A percentile compares a stretch with the other conserved stretches of the same genome.
Conservation (phyloP, 2,329 filamentous ascomycete species). For the Sarocladium strictum region DNA sequence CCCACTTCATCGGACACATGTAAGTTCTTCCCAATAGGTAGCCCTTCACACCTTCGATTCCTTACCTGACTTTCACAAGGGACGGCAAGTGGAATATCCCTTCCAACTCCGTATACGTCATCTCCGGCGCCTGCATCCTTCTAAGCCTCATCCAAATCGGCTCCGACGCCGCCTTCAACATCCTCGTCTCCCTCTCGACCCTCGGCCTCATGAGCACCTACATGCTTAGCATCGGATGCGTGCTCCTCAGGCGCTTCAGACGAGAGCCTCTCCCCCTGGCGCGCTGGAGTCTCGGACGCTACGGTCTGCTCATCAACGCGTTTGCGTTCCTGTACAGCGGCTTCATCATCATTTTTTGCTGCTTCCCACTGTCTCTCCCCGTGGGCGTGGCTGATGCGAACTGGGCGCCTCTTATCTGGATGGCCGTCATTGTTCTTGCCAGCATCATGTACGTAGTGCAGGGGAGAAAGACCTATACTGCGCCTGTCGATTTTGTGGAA, state of each 20-base stretch:
- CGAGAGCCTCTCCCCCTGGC: slow-evolving; percentile 14
- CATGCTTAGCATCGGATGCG: slow-evolving; percentile 39
- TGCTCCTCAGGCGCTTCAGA: slow-evolving; percentile 36
- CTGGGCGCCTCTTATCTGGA: too few relatives aligned
- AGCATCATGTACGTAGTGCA: too few relatives aligned
- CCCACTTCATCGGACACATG: background rate
- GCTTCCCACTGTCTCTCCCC: too few relatives aligned
- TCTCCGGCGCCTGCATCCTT: slow-evolving; percentile 20
- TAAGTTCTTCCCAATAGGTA: too few relatives aligned
- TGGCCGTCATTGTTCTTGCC: too few relatives aligned
- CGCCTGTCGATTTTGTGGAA: too few relatives aligned
- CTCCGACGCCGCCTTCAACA: slow-evolving; percentile 22
- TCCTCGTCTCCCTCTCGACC: slow-evolving; percentile 34
- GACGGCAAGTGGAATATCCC: slow-evolving; percentile 17
- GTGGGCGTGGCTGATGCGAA: too few relatives aligned
- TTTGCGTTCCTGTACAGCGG: slow-evolving; percentile 38
- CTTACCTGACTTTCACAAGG: background rate
- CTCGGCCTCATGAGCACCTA: slow-evolving; percentile 46
- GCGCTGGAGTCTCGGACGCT: slow-evolving; percentile 30
- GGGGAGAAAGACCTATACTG: too few relatives aligned
- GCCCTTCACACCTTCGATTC: too few relatives aligned
- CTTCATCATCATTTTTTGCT: slow-evolving; percentile 43
- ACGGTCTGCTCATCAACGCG: slow-evolving; percentile 36
- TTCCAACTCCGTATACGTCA: slow-evolving; percentile 22
- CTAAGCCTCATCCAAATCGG: slow-evolving; percentile 27